Evolutionary conservation across 176 grass and related monocot species (phyloP).

Genomic region (Oropetium thomaeum): DNA sequence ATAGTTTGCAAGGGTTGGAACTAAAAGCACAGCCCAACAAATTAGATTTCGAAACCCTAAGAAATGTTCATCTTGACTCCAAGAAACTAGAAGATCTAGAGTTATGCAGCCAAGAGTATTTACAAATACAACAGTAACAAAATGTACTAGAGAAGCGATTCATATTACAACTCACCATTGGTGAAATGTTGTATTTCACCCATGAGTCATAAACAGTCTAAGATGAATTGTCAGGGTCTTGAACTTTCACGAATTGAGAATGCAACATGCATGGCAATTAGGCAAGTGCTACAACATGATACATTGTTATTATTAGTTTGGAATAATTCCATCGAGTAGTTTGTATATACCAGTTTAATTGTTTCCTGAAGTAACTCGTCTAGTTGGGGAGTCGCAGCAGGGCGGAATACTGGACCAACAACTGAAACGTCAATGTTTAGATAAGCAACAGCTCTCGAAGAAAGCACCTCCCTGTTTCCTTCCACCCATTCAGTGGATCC

Average conservation of each 20-base stretch:
- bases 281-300: not conserved
- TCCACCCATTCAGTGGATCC: conserved; percentile 98
- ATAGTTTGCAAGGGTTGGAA: not conserved
- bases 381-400: conserved; percentile 72
- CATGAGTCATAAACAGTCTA: conserved; percentile 70
- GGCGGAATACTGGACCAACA: conserved; percentile 45
- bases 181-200: conserved; percentile 42
- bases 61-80: not conserved
- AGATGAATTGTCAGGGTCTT: conserved; percentile 90
- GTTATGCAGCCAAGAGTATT: not conserved
- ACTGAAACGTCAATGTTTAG: conserved; percentile 71
- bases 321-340: no score
- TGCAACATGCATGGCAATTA: not conserved
- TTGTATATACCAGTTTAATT: conserved; percentile 56
- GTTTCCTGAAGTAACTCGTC: conserved; percentile 68
- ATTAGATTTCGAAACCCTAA: not conserved
- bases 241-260: conserved; percentile 55
- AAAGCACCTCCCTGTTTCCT: conserved; percentile 75
- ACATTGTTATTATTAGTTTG: not conserved
- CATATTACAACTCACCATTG: conserved; percentile 45
- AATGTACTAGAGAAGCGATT: not conserved
- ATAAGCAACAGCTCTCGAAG: conserved; percentile 73
- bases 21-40: not conserved
- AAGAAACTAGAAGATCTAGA: not conserved
- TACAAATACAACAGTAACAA: not conserved